Base-by-base conservation (phyloP, 192 early-diverging fungal genomes). In the Coemansia sp. region DNA sequence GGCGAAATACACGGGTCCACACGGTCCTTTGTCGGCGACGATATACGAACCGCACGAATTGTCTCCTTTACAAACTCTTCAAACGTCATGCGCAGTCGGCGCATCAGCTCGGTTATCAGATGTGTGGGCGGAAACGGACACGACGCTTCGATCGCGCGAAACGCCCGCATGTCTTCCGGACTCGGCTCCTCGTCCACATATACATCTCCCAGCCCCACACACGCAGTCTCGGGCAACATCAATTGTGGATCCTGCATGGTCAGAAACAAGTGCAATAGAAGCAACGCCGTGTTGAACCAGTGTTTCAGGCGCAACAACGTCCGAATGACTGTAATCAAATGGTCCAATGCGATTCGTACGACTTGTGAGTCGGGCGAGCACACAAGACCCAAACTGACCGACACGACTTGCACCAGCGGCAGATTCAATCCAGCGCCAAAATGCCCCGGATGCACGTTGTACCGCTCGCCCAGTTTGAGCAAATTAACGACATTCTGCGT, bases 211-310 rank as follows among this genome's bases (percentile, higher is more conserved):
- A 24, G 10, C 48, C 23, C 43, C 24, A 24, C 35, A 29, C 62
- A 70, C 27, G 68, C 63, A 61, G 27, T 65, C 1, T 47, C 39
- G 0, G 77, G 77, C n/a, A 80, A 62, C 2, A 74, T 23, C 19
- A 79, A 35, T 39, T 60, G 54, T n/a, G 71, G 71, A 62, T 80
- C 77, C 50, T 80, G 77, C 77, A 80, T 80, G 2, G 68, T 61
- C 32, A 80, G 48, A 19, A 80, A 80, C 60, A 80, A 55, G 19
- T 80, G 77, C 54, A 80, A 58, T 45, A 80, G 49, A 41, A 80
- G 72, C 45, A 69, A 72, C 25, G 77, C 77, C 17, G 77, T 80
- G 65, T 80, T 80, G 72, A 80, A 80, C 71, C 77, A 80, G 59
- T 74, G 77, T 59, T 80, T 80, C 53, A 79, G 71, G 17, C 76